phyloP scores from a whole-genome alignment of 768 basidiomycete species.

The Rhizopogon salebrosus region DNA sequence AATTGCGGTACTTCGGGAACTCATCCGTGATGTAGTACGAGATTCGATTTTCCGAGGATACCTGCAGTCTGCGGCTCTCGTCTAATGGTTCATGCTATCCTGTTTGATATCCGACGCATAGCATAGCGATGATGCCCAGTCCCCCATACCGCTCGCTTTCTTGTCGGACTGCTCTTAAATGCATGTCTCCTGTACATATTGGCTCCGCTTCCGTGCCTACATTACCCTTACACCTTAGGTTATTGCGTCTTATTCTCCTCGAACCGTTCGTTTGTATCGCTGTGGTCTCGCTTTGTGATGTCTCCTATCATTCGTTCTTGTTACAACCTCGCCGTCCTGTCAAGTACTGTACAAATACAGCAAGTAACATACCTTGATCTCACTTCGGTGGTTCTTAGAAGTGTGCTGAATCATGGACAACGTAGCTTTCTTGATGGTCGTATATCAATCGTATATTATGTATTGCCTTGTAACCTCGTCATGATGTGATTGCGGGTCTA shows the following conservation, averaged over 20 bases:
- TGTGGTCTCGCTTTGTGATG: neutral
- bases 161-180: neutral
- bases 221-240: neutral
- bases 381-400: neutral
- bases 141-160: neutral
- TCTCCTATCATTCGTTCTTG: neutral
- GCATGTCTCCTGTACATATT: neutral
- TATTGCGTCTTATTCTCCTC: neutral
- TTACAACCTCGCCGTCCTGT: neutral
- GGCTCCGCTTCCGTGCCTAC: neutral
- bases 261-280: neutral
- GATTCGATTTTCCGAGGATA: slow-evolving; percentile 76
- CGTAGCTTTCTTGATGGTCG: too few species aligned
- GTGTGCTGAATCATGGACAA: neutral
- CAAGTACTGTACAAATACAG: neutral
- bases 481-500: too few species aligned
- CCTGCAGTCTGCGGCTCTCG: slow-evolving; percentile 65
- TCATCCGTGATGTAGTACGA: slow-evolving; percentile 40
- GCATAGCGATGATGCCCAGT: neutral
- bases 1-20: neutral
- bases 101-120: neutral
- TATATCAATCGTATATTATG: too few species aligned
- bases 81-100: slow-evolving; percentile 30
- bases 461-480: too few species aligned
- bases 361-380: neutral